Evolutionary conservation across 2,329 filamentous ascomycete species (phyloP), one percentile per base, ranked within the genome.

Genomic region (Juglanconis sp.): DNA sequence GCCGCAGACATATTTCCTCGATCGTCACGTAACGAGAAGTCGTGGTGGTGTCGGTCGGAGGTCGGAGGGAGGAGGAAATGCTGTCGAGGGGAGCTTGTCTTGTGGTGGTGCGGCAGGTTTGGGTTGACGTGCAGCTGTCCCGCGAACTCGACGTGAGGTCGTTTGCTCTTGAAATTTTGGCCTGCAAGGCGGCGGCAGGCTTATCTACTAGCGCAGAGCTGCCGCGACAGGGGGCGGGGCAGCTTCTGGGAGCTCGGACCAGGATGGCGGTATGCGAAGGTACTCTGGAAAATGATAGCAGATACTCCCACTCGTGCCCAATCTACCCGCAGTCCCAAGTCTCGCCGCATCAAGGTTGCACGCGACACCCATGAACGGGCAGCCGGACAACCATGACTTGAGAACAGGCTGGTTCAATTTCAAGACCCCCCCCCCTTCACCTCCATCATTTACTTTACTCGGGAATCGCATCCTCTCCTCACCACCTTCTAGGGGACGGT

Each of bases 1-100:
- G 95, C 93, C 69, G 95, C 95, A 79, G 93, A 98, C 95, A 98
- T 98, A 64, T 67, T 70, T 42, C 51, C 31, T 58, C 52, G 35
- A 56, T 58, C 35, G 63, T 56, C 57, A 58, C 36, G 49, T 46
- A 44, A 13, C 8, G 36, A 31, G 24, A 55, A 55, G 31, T 47
- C 15, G 49, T 38, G 42, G 50, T 15, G 38, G 36, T n/a, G 40
- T 52, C 24, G 7, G 35, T 48, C 34, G 30, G 49, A 35, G 44
- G 42, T 53, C 9, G 44, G 38, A 4, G 47, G 48, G 10, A 40
- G 36, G 40, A 1, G 17, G 30, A 17, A 40, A 32, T 50, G 42
- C 40, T 49, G 47, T 34, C 35, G 11, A 53, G 17, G 32, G 35
- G 40, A 42, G 47, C 17, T 50, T 44, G 56, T 46, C 30, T 24